Evolutionary conservation across 768 basidiomycete species (phyloP).

Genomic region (Leccinum boreale): DNA sequence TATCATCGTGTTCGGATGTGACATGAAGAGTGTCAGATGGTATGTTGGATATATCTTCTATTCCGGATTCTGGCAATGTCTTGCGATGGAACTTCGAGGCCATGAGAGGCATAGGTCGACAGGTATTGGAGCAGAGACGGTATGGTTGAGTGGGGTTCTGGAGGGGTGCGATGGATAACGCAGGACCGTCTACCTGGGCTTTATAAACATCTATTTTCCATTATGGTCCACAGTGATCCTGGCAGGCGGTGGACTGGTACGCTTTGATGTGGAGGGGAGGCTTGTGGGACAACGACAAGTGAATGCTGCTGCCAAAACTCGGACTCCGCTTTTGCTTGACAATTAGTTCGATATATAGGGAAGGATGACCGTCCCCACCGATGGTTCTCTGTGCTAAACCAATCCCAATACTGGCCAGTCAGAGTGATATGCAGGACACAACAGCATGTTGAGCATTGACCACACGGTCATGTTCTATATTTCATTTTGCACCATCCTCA

Average conservation of each 20-base stretch:
- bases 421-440: neutral
- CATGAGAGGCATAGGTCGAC: neutral
- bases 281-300: neutral
- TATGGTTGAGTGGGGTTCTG: neutral
- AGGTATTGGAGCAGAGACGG: too few relatives aligned
- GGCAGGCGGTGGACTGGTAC: neutral
- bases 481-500: too few relatives aligned
- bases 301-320: neutral
- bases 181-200: neutral
- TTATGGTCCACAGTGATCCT: conserved; percentile 5
- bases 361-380: neutral
- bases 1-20: neutral
- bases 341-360: neutral
- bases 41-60: neutral
- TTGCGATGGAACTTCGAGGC: neutral
- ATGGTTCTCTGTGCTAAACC: neutral
- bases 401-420: neutral
- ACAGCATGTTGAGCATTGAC: neutral
- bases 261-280: neutral
- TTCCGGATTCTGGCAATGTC: conserved; percentile 2
- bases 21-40: neutral
- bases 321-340: neutral
- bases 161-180: too few relatives aligned
- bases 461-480: neutral
- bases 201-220: conserved; percentile 2